Evolutionary conservation across 306 rosid genomes (phyloP), one percentile per base, ranked within the genome.

Genomic region (Mucuna pruriens): DNA sequence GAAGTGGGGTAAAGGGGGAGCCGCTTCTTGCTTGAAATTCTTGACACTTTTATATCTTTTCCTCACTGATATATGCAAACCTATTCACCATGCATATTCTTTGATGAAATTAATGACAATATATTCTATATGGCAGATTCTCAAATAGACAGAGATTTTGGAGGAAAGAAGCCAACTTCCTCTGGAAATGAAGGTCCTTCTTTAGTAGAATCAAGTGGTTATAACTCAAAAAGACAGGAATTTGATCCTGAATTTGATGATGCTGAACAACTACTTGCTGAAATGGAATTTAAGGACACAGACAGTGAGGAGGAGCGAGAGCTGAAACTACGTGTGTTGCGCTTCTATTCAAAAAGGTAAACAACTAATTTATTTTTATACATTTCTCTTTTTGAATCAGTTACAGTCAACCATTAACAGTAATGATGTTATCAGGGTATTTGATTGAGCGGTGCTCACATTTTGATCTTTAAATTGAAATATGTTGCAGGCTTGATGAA

Each of bases 201-300:
- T 71, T 90, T 95, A 77, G 88, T 93, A 40, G 97, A 95, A 88
- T 17, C 49, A 81, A 92, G 98, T 86, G 99, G 99, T 66, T 95
- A 90, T 88, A 95, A 95, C 58, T 12, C 83, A 49, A 93, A 92
- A 89, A 87, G 99, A 67, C 97, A 85, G 74, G 99, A 95, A 77
- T 95, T 95, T 44, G 98, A 95, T 87, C 88, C 97, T 65, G 99
- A 93, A 84, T 95, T 93, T 74, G 99, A 95, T 80, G 98, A 95
- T 20, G 97, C 98, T 4, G 99, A 95, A 82, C 97, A 90, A 82
- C 76, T 95, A 55, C 85, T 95, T 6, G 98, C 98, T 34, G 97
- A 95, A 85, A 95, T 95, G 99, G 99, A 95, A 80, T 95, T 95
- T 77, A 95, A 93, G 92, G 97, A 95, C 33, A 74, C 87, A 38